phyloP scores from a whole-genome alignment of 2,329 filamentous ascomycete genomes.

The Dryadomyces quercivorus region DNA sequence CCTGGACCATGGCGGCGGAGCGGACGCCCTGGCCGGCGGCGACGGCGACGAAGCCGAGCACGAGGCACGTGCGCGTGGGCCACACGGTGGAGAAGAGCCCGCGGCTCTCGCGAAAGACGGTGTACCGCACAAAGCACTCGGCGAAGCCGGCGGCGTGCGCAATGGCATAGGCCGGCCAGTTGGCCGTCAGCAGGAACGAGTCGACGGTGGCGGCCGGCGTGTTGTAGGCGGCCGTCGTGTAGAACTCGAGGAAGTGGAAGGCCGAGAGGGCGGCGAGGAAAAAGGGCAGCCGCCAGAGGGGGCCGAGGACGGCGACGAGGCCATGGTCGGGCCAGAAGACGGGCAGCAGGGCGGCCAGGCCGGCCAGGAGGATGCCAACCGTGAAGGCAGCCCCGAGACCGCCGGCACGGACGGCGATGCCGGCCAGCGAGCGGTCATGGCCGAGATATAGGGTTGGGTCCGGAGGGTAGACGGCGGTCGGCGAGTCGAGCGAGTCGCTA shows the following conservation, averaged over 20 bases:
- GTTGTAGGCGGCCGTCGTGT: slow-evolving; percentile 76
- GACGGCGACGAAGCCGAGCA: slow-evolving; percentile 45
- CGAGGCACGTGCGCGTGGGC: neutral
- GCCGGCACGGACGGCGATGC: slow-evolving; percentile 45
- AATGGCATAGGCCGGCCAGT: slow-evolving; percentile 73
- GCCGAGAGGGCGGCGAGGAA: slow-evolving; percentile 58
- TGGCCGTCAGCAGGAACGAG: slow-evolving; percentile 73
- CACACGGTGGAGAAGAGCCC: slow-evolving; percentile 9
- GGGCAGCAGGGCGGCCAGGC: slow-evolving; percentile 2
- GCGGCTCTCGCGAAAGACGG: slow-evolving; percentile 38
- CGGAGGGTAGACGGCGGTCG: slow-evolving; percentile 15
- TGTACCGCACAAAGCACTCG: slow-evolving; percentile 55
- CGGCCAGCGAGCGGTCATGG: slow-evolving; percentile 43
- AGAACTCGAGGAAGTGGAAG: slow-evolving; percentile 97
- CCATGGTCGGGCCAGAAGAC: slow-evolving; percentile 3
- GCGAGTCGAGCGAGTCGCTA: neutral
- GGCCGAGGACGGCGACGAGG: slow-evolving; percentile 23
- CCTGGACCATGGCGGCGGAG: slow-evolving; percentile 77
- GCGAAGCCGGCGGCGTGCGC: slow-evolving; percentile 64
- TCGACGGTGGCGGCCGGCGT: slow-evolving; percentile 57
- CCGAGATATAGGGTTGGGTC: slow-evolving; percentile 26
- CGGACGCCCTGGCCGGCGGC: slow-evolving; percentile 61
- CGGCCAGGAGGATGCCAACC: slow-evolving; percentile 14
- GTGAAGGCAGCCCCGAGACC: slow-evolving; percentile 35
- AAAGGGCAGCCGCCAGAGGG: slow-evolving; percentile 50